phyloP scores from a whole-genome alignment of 148 eudicot genomes.

The Talinum fruticosum region DNA sequence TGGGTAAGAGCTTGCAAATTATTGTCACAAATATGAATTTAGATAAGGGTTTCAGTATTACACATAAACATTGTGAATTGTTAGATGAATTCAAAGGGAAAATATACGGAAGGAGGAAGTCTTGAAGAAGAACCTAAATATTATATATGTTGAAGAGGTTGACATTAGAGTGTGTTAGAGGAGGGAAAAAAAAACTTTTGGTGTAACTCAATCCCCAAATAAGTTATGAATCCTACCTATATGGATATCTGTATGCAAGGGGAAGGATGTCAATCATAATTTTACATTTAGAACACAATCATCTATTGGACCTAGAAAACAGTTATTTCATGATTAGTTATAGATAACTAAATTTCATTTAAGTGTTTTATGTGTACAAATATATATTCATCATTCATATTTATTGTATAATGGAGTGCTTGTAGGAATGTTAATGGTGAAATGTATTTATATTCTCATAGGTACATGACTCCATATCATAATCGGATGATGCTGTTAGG shows the following conservation, averaged over 20 bases:
- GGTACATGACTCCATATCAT: neutral
- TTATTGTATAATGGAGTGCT: no score
- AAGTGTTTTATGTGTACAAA: no score
- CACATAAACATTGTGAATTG: neutral
- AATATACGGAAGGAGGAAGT: neutral
- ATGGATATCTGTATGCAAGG: no score
- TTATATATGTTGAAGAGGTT: neutral
- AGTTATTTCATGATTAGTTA: neutral
- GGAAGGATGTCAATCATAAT: neutral
- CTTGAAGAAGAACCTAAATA: neutral
- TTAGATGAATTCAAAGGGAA: neutral
- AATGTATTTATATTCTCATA: neutral
- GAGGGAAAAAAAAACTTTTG: neutral
- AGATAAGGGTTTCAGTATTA: neutral
- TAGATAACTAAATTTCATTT: no score
- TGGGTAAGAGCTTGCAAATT: neutral
- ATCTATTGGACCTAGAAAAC: neutral
- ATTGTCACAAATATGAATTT: neutral
- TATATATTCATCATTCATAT: no score
- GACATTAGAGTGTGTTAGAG: neutral
- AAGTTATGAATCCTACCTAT: no score
- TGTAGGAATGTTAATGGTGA: no score
- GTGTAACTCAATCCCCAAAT: no score
- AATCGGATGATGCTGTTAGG: neutral
- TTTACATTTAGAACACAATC: neutral